Conservation (phyloP, 73 alveolate genomes). For the Tetrahymena thermophila region DNA sequence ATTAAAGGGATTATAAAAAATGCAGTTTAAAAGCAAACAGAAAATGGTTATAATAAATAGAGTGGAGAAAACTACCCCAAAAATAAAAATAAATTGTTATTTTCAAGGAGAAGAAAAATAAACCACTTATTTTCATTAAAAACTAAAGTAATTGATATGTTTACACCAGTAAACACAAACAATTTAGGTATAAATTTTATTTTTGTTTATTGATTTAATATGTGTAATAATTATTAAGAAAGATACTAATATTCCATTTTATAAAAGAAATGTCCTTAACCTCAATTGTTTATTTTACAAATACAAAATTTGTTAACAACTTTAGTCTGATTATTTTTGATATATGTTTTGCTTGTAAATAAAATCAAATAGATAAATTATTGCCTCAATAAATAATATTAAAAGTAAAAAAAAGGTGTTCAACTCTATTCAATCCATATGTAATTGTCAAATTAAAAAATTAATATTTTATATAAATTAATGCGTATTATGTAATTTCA, state of each 20-base stretch:
- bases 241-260: neutral
- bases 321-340: no score
- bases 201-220: neutral
- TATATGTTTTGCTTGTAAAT: neutral
- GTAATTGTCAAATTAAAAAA: neutral
- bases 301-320: neutral
- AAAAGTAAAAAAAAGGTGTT: neutral
- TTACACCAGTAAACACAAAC: neutral
- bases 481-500: neutral
- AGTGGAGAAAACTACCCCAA: no score
- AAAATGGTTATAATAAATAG: no score
- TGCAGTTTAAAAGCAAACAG: no score
- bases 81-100: no score
- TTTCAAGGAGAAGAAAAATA: no score
- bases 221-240: neutral
- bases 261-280: neutral
- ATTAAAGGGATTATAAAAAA: no score
- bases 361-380: neutral
- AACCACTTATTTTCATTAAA: no score
- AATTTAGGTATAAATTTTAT: no score
- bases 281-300: neutral
- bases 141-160: no score
- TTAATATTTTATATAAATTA: no score
- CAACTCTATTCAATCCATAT: neutral
- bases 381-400: neutral